Evolutionary conservation across 306 rosid species (phyloP), one percentile per base, ranked within the genome.

Genomic region (Quercus variabilis): DNA sequence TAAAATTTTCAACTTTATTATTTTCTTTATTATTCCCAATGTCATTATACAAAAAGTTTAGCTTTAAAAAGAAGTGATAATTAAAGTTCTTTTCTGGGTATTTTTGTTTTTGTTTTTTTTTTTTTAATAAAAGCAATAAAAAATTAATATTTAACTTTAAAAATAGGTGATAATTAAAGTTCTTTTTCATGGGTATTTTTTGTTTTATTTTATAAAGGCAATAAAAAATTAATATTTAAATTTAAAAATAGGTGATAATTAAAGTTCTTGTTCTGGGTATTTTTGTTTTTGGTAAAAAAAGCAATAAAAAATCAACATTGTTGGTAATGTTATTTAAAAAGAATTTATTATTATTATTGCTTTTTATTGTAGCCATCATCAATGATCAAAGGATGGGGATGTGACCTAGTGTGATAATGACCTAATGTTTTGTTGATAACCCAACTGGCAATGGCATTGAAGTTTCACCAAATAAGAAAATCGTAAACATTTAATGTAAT

Each of bases 391-490:
- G 59, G 85, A 74, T 77, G 78, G 84, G 80, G 77, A 69, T 58
- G 43, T 87, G 86, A 82, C 94, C 82, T 69, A 67, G 71, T 72
- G 77, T 83, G 94, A 90, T 81, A 83, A 83, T 69, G 90, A 88
- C 93, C 76, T 76, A 63, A 52, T 67, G 26, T 74, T 74, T 82
- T 71, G 74, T 84, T 74, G 82, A 84, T 78, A 78, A 82, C 79
- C 43, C 76, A 75, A 80, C 81, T 74, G 71, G 87, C 77, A 83
- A 51, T 85, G 82, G 19, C 33, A 78, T 75, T 46, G 76, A 83
- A 77, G 54, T 77, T 71, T 77, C 88, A 79, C 86, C 82, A 80
- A 80, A 74, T 70, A 20, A 19, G 73, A 75, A 74, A 71, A 64
- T 62, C 83, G 79, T 80, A 76, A 46, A 49, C 15, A 49, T 78